Conservation (phyloP, 1,139 yeast species). For the Candida sojae region DNA sequence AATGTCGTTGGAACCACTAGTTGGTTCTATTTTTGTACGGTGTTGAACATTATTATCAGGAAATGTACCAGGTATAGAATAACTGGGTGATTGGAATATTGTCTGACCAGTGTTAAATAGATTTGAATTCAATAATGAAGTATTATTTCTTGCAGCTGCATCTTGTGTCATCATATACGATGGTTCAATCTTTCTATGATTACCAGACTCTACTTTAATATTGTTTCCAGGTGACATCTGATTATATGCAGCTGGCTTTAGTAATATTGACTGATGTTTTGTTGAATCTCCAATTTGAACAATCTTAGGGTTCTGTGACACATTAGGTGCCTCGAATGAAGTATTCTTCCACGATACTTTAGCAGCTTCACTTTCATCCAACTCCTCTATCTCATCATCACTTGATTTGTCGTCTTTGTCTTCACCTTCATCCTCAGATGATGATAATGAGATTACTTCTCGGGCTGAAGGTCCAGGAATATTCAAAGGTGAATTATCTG, state of each 20-base stretch:
- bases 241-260: too few species aligned
- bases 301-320: not conserved
- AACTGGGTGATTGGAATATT: not conserved
- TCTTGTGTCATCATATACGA: too few species aligned
- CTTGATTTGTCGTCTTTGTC: not conserved
- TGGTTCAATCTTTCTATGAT: not conserved
- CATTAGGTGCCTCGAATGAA: conserved; percentile 16
- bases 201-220: not conserved
- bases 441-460: not conserved
- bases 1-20: conserved; percentile 1
- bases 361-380: conserved; percentile 29
- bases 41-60: not conserved
- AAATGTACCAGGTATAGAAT: not conserved
- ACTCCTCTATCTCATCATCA: conserved; percentile 24
- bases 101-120: not conserved
- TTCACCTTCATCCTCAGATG: not conserved
- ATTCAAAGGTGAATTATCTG: not conserved
- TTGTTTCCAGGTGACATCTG: too few species aligned
- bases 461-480: not conserved
- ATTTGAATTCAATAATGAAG: too few species aligned
- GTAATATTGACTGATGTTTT: not conserved
- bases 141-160: too few species aligned
- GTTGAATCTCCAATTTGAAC: not conserved
- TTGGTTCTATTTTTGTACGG: not conserved
- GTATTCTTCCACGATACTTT: conserved; percentile 23